Base-by-base conservation (phyloP, 139 green algal species). In the Spirogloea muscicola region DNA sequence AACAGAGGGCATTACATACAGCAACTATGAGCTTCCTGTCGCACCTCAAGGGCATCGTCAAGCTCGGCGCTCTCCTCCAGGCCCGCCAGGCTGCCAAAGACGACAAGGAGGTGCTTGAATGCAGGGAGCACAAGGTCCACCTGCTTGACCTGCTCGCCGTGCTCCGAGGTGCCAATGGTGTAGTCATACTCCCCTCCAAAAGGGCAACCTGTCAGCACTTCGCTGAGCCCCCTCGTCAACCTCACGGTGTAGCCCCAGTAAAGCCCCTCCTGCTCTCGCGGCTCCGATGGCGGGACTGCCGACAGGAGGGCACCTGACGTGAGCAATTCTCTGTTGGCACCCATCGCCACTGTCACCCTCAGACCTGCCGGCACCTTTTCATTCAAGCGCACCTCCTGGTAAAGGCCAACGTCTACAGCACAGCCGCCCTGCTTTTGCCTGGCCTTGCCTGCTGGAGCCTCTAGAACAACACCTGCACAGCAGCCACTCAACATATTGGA, bases 161-260 rank as follows among this genome's bases (percentile, higher is more conserved):
- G 68, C 49, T 83, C 76, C 4, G 76, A 83, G 9, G 76, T 83
- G n/a, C 76, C 76, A 31, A 83, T 7, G 2, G 42, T 40, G 34
- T 49, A 77, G 58, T 83, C 77, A 42, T 84, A 84, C n/a, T 76
- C 76, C 33, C 49, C 76, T 27, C 37, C 38, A 9, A 42, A 38
- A 43, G 86, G 85, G 42, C 82, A 84, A 3, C 86, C 85, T 7
- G 80, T 61, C 33, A 95, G 49, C 18, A 89, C 81, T 2, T 74
- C 84, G 16, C 67, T 46, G 10, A 97, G 63, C 18, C 80, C 85
- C 36, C 69, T 55, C 0, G 88, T 89, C 0, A 96, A 49, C n/a
- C 92, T 84, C 21, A 88, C 85, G 31, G 77, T 79, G 84, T 93
- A 96, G 43, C 92, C 92, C 92, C 92, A 97, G 74, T 95, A 95